Evolutionary conservation across 1,284 basidiomycete species (phyloP).

Genomic region (Schizopora paradoxa): DNA sequence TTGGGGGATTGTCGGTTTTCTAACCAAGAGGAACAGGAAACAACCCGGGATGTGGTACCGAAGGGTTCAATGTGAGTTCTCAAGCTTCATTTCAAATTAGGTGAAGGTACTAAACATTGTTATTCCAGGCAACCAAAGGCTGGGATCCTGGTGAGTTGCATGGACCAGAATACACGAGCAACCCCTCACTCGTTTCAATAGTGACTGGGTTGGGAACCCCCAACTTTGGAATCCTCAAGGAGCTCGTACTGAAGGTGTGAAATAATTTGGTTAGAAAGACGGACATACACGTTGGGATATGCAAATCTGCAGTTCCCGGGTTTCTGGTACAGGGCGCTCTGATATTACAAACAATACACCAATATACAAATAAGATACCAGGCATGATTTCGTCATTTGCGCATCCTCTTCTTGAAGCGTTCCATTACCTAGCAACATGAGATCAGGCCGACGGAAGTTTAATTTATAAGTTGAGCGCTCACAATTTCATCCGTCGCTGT

Average conservation of each 20-base stretch:
- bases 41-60: slow-evolving; percentile 54
- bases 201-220: slow-evolving; percentile 48
- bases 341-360: too few species aligned
- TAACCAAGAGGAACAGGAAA: too few species aligned
- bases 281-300: too few species aligned
- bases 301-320: too few species aligned
- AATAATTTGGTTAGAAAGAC: slow-evolving; percentile 1
- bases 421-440: slow-evolving; percentile 63
- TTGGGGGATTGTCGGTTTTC: too few species aligned
- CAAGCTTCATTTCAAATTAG: background rate
- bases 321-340: too few species aligned
- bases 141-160: slow-evolving; percentile 41
- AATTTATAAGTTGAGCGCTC: background rate
- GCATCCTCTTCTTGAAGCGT: slow-evolving; percentile 83
- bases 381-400: slow-evolving; percentile 43
- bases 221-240: slow-evolving; percentile 36
- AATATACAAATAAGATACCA: too few species aligned
- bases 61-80: slow-evolving; percentile 39
- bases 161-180: background rate
- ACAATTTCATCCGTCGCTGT: slow-evolving; percentile 91
- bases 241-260: slow-evolving; percentile 7
- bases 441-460: slow-evolving; percentile 4
- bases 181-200: slow-evolving; percentile 16
- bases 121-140: slow-evolving; percentile 34
- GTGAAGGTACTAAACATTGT: background rate